Evolutionary conservation across 805 yeast genomes (phyloP).

Genomic region (Lipomyces sp.): DNA sequence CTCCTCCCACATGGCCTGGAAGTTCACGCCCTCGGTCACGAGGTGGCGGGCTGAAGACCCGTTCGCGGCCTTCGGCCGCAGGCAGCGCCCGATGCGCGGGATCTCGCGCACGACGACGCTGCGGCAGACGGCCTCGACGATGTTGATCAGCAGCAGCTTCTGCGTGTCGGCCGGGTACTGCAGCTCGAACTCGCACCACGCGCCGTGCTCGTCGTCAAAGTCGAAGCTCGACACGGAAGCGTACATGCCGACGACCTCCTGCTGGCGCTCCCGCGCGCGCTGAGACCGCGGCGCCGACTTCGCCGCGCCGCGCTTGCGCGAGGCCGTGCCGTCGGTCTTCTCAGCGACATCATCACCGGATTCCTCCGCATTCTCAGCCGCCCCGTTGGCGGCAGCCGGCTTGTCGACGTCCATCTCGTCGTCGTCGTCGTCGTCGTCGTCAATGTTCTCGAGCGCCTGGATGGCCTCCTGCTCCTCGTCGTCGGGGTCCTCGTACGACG

Average conservation of each 20-base stretch:
- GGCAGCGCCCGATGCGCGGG: conserved; percentile 85
- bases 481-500: conserved; percentile 91
- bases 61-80: conserved; percentile 19
- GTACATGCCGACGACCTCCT: conserved; percentile 71
- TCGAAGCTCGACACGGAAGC: conserved; percentile 72
- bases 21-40: conserved; percentile 97
- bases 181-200: conserved; percentile 89
- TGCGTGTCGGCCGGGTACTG: conserved; percentile 82
- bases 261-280: conserved; percentile 78
- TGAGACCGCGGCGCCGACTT: no score
- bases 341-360: conserved; percentile 46
- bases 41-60: conserved; percentile 51
- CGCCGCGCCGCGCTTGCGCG: conserved; percentile 20
- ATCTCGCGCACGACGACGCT: conserved; percentile 90
- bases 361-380: conserved; percentile 44
- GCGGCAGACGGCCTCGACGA: conserved; percentile 88
- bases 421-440: conserved; percentile 45
- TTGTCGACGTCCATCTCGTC: conserved; percentile 35
- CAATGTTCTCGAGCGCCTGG: conserved; percentile 78
- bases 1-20: conserved; percentile 97
- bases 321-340: conserved; percentile 27
- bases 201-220: conserved; percentile 84
- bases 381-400: conserved; percentile 34
- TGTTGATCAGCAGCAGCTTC: conserved; percentile 94
- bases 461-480: conserved; percentile 90